Percentiles rank a stretch among this genome's conserved stretches.
Conservation (phyloP, 148 eudicot species). For the Diospyros kaki region DNA sequence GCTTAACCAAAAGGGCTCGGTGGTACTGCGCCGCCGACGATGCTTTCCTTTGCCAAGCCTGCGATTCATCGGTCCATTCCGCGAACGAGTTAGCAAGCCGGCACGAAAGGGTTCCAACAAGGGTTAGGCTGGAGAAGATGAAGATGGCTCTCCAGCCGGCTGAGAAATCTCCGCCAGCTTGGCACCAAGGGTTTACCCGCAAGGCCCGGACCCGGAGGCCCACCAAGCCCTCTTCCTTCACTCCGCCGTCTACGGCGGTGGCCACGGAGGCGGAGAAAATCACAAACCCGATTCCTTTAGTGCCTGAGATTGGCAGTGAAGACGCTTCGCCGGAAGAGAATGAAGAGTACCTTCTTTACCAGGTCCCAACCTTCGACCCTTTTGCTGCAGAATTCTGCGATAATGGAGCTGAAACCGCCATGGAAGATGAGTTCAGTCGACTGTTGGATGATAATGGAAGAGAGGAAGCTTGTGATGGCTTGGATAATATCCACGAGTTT, state of each 20-base stretch:
- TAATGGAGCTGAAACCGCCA: neutral
- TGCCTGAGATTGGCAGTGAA: constrained; percentile 38
- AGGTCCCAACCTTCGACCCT: constrained; percentile 42
- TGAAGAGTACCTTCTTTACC: constrained; percentile 32
- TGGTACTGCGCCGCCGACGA: constrained; percentile 68
- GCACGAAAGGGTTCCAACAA: constrained; percentile 46
- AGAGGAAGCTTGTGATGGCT: constrained; percentile 17
- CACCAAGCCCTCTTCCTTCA: constrained; percentile 11
- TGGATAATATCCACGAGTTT: constrained; percentile 38
- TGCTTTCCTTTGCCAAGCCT: constrained; percentile 63
- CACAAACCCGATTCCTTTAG: constrained; percentile 18
- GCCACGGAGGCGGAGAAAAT: constrained; percentile 6
- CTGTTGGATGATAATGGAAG: neutral
- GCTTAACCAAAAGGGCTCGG: constrained; percentile 43
- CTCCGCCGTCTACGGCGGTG: neutral
- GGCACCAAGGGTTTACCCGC: constrained; percentile 34
- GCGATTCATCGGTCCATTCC: constrained; percentile 54
- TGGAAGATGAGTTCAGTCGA: neutral
- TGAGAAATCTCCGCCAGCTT: constrained; percentile 19
- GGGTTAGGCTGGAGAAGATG: constrained; percentile 35
- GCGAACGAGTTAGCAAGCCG: constrained; percentile 59
- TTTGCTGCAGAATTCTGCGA: constrained; percentile 23
- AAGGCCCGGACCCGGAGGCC: constrained; percentile 34
- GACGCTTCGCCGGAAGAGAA: constrained; percentile 23
- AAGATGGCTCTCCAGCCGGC: neutral